Evolutionary conservation across 2,329 filamentous ascomycete genomes (phyloP).

Genomic region (Hypoxylon sp.): DNA sequence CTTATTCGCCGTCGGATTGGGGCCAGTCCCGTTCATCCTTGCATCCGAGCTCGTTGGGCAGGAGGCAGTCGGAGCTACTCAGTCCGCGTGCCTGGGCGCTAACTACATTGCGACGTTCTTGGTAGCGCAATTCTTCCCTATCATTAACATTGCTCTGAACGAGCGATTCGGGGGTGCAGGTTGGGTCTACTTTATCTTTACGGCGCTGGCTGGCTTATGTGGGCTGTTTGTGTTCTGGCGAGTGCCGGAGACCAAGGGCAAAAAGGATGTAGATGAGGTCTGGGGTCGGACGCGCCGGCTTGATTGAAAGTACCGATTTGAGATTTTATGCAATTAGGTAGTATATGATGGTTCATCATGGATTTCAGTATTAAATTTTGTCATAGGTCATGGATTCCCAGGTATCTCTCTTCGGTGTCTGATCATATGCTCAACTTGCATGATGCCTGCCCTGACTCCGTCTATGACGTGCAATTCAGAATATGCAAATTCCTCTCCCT

Average conservation of each 20-base stretch:
- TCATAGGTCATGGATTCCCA: conserved; percentile 5
- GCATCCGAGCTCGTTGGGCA: conserved; percentile 90
- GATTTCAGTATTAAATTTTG: conserved; percentile 3
- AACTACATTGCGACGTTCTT: conserved; percentile 94
- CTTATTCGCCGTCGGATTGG: conserved; percentile 90
- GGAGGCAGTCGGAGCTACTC: conserved; percentile 90
- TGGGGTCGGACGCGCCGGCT: conserved; percentile 77
- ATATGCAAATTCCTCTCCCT: conserved; percentile 70
- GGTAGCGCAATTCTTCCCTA: conserved; percentile 94
- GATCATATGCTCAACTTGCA: conserved; percentile 70
- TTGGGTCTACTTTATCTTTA: conserved; percentile 93
- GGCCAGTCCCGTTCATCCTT: conserved; percentile 94
- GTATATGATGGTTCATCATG: conserved; percentile 2
- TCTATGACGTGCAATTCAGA: conserved; percentile 78
- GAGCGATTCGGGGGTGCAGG: conserved; percentile 74
- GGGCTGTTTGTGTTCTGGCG: conserved; percentile 78
- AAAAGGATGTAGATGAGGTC: conserved; percentile 87
- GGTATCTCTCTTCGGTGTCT: conserved; percentile 57
- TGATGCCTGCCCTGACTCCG: conserved; percentile 78
- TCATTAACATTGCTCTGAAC: conserved; percentile 82
- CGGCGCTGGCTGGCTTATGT: conserved; percentile 76
- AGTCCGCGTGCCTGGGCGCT: conserved; percentile 86
- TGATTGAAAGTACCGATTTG: conserved; percentile 55
- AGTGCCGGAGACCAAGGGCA: conserved; percentile 91
- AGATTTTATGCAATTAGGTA: not conserved